Evolutionary conservation across 495 filamentous ascomycete species (phyloP).

Genomic region (Podospora appendiculata): DNA sequence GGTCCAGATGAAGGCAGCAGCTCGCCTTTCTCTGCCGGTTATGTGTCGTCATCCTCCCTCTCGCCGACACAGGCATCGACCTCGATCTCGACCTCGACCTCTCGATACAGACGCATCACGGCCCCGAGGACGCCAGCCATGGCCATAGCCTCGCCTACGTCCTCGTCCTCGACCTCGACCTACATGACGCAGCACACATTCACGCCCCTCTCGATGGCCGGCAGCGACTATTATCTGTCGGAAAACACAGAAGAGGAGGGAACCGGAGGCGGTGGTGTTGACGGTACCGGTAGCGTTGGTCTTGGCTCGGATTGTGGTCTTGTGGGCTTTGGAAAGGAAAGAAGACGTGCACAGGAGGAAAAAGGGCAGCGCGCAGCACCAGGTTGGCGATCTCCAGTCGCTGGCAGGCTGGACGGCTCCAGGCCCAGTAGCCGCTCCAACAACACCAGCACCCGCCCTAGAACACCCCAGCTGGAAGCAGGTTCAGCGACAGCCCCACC

Average conservation of each 20-base stretch:
- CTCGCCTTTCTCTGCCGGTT: neutral
- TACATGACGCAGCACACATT: conserved; percentile 28
- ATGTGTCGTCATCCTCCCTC: conserved; percentile 2
- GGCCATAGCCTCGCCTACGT: conserved; percentile 12
- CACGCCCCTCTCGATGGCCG: conserved; percentile 39
- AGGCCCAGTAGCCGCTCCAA: too few species aligned
- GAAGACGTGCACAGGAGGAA: too few species aligned
- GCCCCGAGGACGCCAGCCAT: too few species aligned
- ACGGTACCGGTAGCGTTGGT: neutral
- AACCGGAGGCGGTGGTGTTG: neutral
- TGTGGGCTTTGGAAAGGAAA: too few species aligned
- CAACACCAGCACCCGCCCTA: neutral
- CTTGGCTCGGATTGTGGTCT: neutral
- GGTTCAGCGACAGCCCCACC: neutral
- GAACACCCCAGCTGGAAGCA: neutral
- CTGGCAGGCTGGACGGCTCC: too few species aligned
- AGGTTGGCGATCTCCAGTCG: too few species aligned
- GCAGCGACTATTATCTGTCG: conserved; percentile 17
- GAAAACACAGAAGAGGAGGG: conserved; percentile 8
- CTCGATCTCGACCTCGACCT: conserved; percentile 10
- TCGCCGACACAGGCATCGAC: conserved; percentile 11
- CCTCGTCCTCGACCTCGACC: conserved; percentile 19
- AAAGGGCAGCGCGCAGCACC: neutral
- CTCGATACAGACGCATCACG: neutral
- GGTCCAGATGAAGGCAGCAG: conserved; percentile 12